Conservation (phyloP, 495 filamentous ascomycete species). For the Aspergillus nidulans region DNA sequence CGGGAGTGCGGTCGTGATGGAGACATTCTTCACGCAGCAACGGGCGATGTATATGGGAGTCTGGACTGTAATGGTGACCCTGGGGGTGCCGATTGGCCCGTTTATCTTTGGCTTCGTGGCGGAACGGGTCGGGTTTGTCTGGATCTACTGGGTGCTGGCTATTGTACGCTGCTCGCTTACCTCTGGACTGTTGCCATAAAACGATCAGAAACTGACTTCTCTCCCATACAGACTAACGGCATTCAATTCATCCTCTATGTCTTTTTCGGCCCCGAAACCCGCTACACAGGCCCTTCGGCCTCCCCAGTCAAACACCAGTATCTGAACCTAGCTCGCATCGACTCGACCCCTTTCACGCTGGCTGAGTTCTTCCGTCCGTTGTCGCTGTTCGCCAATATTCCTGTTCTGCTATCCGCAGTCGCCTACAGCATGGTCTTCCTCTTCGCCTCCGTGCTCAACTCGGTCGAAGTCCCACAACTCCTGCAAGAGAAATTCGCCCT, state of each 20-base stretch:
- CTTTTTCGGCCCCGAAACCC: slow-evolving; percentile 52
- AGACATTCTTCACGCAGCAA: slow-evolving; percentile 43
- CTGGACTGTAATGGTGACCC: slow-evolving; percentile 44
- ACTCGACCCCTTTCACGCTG: slow-evolving; percentile 39
- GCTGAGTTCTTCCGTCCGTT: slow-evolving; percentile 48
- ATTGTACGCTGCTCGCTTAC: slow-evolving; percentile 27
- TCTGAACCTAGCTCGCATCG: slow-evolving; percentile 43
- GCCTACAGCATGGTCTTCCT: slow-evolving; percentile 52
- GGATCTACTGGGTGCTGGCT: slow-evolving; percentile 42
- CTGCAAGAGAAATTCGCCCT: slow-evolving; percentile 47
- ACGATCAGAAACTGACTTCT: neutral
- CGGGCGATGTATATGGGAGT: slow-evolving; percentile 43
- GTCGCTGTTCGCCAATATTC: slow-evolving; percentile 29
- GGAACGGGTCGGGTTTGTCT: slow-evolving; percentile 37
- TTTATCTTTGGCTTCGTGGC: slow-evolving; percentile 48
- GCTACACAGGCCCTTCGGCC: slow-evolving; percentile 32
- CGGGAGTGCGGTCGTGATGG: slow-evolving; percentile 43
- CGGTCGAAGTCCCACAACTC: slow-evolving; percentile 52
- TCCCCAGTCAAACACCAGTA: slow-evolving; percentile 32
- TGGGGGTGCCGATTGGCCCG: slow-evolving; percentile 40
- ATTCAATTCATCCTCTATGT: slow-evolving; percentile 50
- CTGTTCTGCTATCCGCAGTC: slow-evolving; percentile 44
- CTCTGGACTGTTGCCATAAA: neutral
- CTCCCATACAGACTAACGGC: slow-evolving; percentile 42
- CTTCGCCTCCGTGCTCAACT: slow-evolving; percentile 43